Percentiles rank a stretch among this genome's conserved stretches.
These are phyloP conservation scores for Hemerocallis citrina DNA, from an alignment of 106 monocot species.

Conservation along the genomic window DNA sequence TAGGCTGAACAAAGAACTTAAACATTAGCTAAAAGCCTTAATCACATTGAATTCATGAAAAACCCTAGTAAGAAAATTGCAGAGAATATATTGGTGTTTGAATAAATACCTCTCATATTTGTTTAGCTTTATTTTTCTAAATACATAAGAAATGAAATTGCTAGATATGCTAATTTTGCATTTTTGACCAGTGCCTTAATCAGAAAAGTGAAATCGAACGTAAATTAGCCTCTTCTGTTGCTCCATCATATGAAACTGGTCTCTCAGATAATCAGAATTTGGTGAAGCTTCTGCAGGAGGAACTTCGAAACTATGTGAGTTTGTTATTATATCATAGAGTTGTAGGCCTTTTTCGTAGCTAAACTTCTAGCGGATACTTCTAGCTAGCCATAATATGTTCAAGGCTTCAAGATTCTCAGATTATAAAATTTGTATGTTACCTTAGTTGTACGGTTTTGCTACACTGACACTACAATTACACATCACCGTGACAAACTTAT, in stretches of 20 bases:
- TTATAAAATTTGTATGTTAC: background rate
- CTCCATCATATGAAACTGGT: slow-evolving; percentile 13
- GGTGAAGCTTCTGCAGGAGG: slow-evolving; percentile 54
- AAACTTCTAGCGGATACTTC: background rate
- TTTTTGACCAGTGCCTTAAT: slow-evolving; percentile 32
- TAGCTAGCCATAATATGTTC: background rate
- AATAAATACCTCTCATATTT: background rate
- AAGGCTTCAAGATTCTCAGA: background rate
- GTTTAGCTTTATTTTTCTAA: background rate
- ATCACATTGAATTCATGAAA: background rate
- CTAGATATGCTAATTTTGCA: background rate
- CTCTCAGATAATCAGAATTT: slow-evolving; percentile 31
- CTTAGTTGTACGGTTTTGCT: too few species aligned
- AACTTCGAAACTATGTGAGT: slow-evolving; percentile 50
- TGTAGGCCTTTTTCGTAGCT: background rate
- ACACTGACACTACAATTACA: too few species aligned
- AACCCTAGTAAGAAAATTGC: background rate
- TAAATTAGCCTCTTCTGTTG: slow-evolving; percentile 14
- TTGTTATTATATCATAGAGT: background rate
- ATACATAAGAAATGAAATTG: background rate
- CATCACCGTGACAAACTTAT: background rate
- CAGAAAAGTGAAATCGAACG: slow-evolving; percentile 37
- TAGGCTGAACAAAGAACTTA: background rate
- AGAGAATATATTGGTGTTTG: background rate
- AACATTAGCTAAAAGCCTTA: background rate